Base-by-base conservation (phyloP, 2,329 filamentous ascomycete genomes). In the Paraphoma sp. region DNA sequence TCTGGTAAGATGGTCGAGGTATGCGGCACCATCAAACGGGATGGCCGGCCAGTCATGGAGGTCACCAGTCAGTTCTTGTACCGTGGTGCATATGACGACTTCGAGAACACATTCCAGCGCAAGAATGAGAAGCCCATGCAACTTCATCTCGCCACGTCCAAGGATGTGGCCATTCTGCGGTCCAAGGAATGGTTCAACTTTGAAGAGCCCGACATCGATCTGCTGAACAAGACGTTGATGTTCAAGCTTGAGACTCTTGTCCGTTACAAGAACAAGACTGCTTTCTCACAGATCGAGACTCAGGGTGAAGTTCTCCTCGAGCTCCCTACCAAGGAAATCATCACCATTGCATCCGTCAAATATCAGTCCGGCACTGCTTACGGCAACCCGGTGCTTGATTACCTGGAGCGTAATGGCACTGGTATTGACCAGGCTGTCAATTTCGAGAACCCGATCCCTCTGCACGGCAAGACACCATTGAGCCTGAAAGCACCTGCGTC, bases 1-100 rank as follows among this genome's bases (percentile, higher is more conserved):
- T 93, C 95, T 57, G 95, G 95, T 46, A 99, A 99, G 84, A 97
- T 99, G 93, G 96, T 99, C 16, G 96, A 99, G 79, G 94, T 99
- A n/a, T 97, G 93, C 71, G 95, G 95, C 60, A 99, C 95, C 6
- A 97, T 99, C 70, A 89, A 86, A 51, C 90, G 95, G 43, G 87
- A 93, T 51, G 90, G 90, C 28, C 79, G 91, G 76, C 84, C 93
- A 6, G 92, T 99, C 61, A 99, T 99, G 95, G 93, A 99, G 75
- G 95, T 99, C 29, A 98, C 93, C 11, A 97, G 93, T 60, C 95
- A 99, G 78, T 99, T 99, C 85, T 79, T 99, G 71, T 99, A 99
- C 84, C 90, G 96, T 48, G 95, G 95, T 54, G 84, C 85, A 30
- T 99, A 99, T 81, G 90, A 86, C 53, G 96, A 99, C 78, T 99